A percentile compares a stretch with the other conserved stretches of the same genome.
These are phyloP conservation scores for Solanum pennellii DNA, from an alignment of 257 asterid genomes.

Conservation along the genomic window DNA sequence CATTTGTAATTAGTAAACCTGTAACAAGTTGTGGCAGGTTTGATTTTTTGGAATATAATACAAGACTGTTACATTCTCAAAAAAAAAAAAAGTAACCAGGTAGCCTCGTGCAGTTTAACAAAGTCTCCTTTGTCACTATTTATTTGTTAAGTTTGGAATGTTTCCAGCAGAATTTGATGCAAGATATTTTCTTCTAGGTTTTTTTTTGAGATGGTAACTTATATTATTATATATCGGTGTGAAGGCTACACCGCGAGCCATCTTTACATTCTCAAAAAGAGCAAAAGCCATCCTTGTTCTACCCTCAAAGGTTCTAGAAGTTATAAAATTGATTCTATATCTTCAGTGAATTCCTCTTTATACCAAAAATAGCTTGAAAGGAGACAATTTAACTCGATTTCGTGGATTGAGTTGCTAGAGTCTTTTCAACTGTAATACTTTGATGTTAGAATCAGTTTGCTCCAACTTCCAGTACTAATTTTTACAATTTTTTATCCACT, in stretches of 20 bases:
- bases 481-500: not conserved
- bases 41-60: no score
- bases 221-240: not conserved
- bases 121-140: not conserved
- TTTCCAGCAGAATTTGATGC: not conserved
- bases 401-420: not conserved
- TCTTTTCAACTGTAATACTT: not conserved
- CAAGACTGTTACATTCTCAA: no score
- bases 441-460: not conserved
- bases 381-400: not conserved
- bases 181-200: not conserved
- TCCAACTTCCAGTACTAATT: not conserved
- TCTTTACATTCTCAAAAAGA: not conserved
- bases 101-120: not conserved
- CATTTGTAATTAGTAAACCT: no score
- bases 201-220: not conserved
- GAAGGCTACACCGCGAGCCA: not conserved
- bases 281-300: not conserved
- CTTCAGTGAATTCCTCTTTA: not conserved
- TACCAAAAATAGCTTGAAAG: not conserved
- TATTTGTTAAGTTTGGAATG: not conserved
- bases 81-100: no score
- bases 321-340: not conserved
- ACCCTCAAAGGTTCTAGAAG: not conserved
- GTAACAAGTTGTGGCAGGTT: no score